Conservation (phyloP, 73 alveolate species). For the Halteria grandinella region DNA sequence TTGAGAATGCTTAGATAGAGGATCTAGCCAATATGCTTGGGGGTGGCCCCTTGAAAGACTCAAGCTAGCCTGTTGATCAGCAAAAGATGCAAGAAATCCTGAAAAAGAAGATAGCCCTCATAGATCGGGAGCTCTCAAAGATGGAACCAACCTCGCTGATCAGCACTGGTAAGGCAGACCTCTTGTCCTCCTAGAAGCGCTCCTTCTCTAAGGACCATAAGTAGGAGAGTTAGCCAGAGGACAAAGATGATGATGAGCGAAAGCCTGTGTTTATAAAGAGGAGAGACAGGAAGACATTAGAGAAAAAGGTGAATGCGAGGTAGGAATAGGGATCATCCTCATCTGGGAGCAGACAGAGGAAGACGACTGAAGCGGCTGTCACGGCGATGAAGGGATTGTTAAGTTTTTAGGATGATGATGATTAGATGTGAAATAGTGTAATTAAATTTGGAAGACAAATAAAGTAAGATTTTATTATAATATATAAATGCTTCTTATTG, state of each 20-base stretch:
- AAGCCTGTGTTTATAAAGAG: constrained; percentile 15
- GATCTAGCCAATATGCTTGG: constrained; percentile 19
- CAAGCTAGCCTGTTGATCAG: constrained; percentile 9
- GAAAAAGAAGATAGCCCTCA: constrained; percentile 12
- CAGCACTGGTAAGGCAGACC: too few species aligned
- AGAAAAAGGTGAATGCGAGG: too few species aligned
- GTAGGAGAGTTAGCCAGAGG: not conserved
- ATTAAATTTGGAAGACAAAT: not conserved
- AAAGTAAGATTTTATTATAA: not conserved
- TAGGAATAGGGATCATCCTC: too few species aligned
- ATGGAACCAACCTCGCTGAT: too few species aligned
- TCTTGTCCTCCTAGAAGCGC: too few species aligned
- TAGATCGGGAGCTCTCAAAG: constrained; percentile 24
- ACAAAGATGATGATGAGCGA: not conserved
- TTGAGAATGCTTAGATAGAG: constrained; percentile 43
- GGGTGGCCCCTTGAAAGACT: not conserved
- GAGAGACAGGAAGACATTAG: constrained; percentile 39
- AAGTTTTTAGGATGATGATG: constrained; percentile 14
- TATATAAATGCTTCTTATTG: too few species aligned
- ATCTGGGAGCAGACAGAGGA: too few species aligned
- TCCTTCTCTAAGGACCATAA: too few species aligned
- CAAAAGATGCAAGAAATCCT: constrained; percentile 13
- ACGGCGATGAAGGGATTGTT: too few species aligned
- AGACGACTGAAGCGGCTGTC: too few species aligned
- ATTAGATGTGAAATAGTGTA: not conserved